Evolutionary conservation across 805 yeast species (phyloP).

Genomic region (Kregervanrija delftensis): DNA sequence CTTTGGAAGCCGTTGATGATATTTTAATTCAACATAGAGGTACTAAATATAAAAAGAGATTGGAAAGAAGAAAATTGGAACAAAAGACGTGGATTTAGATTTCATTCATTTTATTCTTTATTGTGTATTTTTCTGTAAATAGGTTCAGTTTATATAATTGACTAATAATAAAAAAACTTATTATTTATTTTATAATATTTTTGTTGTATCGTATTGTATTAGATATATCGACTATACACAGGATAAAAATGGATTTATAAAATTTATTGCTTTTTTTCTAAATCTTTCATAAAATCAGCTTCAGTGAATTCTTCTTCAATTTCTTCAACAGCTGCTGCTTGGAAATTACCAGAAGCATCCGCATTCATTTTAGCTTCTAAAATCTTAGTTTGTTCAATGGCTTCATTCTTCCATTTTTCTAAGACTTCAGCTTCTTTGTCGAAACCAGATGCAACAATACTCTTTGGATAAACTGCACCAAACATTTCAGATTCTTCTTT

Average conservation of each 20-base stretch:
- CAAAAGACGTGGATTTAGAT: constrained; percentile 31
- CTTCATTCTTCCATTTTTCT: constrained; percentile 68
- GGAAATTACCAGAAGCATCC: constrained; percentile 19
- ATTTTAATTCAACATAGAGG: constrained; percentile 62
- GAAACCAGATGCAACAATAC: constrained; percentile 61
- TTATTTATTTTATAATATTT: neutral
- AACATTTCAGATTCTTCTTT: constrained; percentile 81
- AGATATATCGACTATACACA: constrained; percentile 1
- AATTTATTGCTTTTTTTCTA: constrained; percentile 7
- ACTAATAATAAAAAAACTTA: constrained; percentile 1
- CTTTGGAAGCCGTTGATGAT: constrained; percentile 60
- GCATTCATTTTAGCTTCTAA: constrained; percentile 37
- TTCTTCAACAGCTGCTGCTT: constrained; percentile 18
- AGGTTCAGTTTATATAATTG: constrained; percentile 8
- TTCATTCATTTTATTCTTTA: neutral
- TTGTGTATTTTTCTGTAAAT: constrained; percentile 7
- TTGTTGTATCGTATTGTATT: neutral
- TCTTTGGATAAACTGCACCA: constrained; percentile 66
- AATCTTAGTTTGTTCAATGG: constrained; percentile 54
- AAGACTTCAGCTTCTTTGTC: constrained; percentile 64
- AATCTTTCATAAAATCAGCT: constrained; percentile 16
- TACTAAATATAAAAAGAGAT: constrained; percentile 35
- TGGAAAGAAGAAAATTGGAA: constrained; percentile 35
- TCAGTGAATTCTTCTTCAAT: constrained; percentile 18
- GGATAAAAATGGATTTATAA: neutral